Base-by-base conservation (phyloP, 768 basidiomycete species). In the Lentinus brumalis region DNA sequence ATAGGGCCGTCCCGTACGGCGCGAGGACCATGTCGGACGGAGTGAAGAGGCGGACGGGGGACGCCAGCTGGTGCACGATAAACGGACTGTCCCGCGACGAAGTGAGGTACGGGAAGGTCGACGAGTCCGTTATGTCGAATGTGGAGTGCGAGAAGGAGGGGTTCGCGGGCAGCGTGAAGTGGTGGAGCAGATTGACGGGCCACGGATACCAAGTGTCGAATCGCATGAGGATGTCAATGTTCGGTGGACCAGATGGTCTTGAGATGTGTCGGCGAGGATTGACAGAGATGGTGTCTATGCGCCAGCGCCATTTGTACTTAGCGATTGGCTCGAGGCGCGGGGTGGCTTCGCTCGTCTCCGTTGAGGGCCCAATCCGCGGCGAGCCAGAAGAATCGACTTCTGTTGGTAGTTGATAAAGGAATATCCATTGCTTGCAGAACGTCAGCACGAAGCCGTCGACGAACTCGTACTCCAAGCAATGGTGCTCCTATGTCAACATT, bases 111-210 rank as follows among this genome's bases (percentile, higher is more conserved):
- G 64, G 69, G 21, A 61, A 40, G 12, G 56, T 57, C 30, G 50
- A 10, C 1, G 51, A 40, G 38, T 41, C 50, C 4, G 63, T 2
- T 18, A 49, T 29, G 30, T 52, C 10, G 54, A 56, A 60, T 16
- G 38, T 3, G 30, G 29, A 11, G 55, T 44, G 52, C 16, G 11
- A 29, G 49, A 57, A 57, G 14, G 83, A 6, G 3, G 71, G 63
- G 67, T 86, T 83, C 0, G 81, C 79, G 1, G 69, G 69, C 15
- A 91, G 75, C 38, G 78, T 68, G 67, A 81, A 87, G 69, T 86
- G 83, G 64, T 89, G 86, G n/a, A 89, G 76, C 29, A 85, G 72
- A 70, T 91, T 89, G 62, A 85, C 80, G 0, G 87, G 86, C 88
- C 87, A 89, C 3, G 86, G 86, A 60, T 81, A 83, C 55, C 74